These are phyloP conservation scores for Porpolomopsis calyptriformis DNA, from an alignment of 768 basidiomycete genomes.

Conservation along the genomic window DNA sequence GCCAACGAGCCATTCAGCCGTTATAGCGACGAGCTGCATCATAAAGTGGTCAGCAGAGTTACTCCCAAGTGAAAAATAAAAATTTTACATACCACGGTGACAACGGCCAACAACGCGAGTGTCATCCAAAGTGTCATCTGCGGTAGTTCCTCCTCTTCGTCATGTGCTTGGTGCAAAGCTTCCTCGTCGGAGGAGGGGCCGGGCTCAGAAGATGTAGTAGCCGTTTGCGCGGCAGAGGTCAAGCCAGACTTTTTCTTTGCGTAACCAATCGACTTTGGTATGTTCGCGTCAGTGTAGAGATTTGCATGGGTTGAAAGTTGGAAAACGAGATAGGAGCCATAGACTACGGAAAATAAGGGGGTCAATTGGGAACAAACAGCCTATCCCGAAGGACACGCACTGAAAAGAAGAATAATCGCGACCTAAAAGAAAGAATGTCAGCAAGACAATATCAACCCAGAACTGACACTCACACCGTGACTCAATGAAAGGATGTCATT, in stretches of 20 bases:
- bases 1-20: conserved; percentile 65
- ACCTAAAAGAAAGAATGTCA: conserved; percentile 31
- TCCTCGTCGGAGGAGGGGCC: not conserved
- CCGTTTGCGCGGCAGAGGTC: conserved; percentile 16
- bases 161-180: not conserved
- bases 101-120: conserved; percentile 39
- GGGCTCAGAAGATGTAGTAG: not conserved
- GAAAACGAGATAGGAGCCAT: conserved; percentile 61
- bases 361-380: conserved; percentile 1
- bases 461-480: conserved; percentile 47
- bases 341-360: conserved; percentile 34
- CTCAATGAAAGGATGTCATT: conserved; percentile 54
- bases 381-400: conserved; percentile 29
- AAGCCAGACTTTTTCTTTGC: conserved; percentile 16
- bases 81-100: conserved; percentile 51
- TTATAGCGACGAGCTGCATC: conserved; percentile 45
- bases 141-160: conserved; percentile 39
- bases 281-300: conserved; percentile 42
- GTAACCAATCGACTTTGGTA: conserved; percentile 27
- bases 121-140: conserved; percentile 46
- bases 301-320: conserved; percentile 67
- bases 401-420: conserved; percentile 66
- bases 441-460: not conserved
- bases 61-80: conserved; percentile 23
- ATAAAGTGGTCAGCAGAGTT: conserved; percentile 19